A percentile compares a stretch with the other conserved stretches of the same genome.
These are phyloP conservation scores for Leptographium lundbergii DNA, from an alignment of 2,329 filamentous ascomycete genomes.

Conservation along the genomic window DNA sequence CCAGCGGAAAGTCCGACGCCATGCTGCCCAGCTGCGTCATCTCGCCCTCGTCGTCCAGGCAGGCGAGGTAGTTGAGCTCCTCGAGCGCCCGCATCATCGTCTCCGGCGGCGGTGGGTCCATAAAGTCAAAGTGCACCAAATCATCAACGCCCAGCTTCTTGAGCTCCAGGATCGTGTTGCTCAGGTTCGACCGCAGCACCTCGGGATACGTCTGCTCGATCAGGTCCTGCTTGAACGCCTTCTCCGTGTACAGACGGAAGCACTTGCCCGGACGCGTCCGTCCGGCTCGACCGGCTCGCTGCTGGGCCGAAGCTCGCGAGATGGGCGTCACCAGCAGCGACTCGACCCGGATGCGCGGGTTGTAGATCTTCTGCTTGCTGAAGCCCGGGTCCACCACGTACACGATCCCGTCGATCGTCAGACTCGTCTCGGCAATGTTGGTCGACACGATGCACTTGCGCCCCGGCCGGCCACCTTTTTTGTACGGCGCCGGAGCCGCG, in stretches of 20 bases:
- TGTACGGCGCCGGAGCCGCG: slow-evolving; percentile 61
- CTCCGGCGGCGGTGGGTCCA: slow-evolving; percentile 96
- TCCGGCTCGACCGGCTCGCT: slow-evolving; percentile 96
- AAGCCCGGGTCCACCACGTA: slow-evolving; percentile 99
- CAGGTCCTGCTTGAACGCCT: slow-evolving; percentile 92
- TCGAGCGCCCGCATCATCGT: slow-evolving; percentile 97
- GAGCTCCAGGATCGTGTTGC: slow-evolving; percentile 87
- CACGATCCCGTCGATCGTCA: slow-evolving; percentile 97
- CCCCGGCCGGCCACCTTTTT: slow-evolving; percentile 70
- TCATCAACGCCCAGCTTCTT: slow-evolving; percentile 96
- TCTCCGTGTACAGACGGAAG: slow-evolving; percentile 91
- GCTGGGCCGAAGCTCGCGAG: slow-evolving; percentile 92
- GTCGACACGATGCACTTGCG: slow-evolving; percentile 90
- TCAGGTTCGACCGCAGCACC: slow-evolving; percentile 85
- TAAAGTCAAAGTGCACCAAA: slow-evolving; percentile 94
- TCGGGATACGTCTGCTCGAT: slow-evolving; percentile 97
- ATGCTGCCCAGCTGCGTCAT: slow-evolving; percentile 74
- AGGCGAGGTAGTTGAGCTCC: slow-evolving; percentile 94
- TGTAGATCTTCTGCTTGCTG: slow-evolving; percentile 99
- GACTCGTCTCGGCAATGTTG: slow-evolving; percentile 93
- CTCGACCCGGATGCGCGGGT: slow-evolving; percentile 90
- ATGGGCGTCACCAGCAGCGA: slow-evolving; percentile 96
- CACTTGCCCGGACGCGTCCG: slow-evolving; percentile 98
- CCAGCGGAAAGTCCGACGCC: slow-evolving; percentile 89
- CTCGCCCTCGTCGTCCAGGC: slow-evolving; percentile 91